Base-by-base conservation (phyloP, 2,329 filamentous ascomycete species). In the Leptographium procerum region DNA sequence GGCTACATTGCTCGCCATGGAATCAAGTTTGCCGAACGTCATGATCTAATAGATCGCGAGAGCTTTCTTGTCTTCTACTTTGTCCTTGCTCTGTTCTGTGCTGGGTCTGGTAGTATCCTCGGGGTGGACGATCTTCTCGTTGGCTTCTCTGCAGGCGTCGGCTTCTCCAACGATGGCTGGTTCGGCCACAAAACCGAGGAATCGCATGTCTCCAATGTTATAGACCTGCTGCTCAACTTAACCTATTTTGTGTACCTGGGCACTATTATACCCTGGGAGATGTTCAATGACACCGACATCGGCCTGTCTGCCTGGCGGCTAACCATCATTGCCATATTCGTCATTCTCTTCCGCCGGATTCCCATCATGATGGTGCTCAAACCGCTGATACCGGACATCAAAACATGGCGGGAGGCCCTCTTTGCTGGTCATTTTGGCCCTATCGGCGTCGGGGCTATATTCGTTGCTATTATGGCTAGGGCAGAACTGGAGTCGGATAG, bases 1-100 rank as follows among this genome's bases (percentile, higher is more conserved):
- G 94, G 94, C 22, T 99, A 97, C 68, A 82, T 88, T 65, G 94
- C 91, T 31, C 87, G 94, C 29, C 92, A 95, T 65, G 85, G 89
- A 29, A 96, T 99, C 75, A 91, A 90, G 66, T 86, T 77, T 61
- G 91, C 94, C 11, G 92, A 99, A 72, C 82, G 86, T 66, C 84
- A 81, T 64, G 88, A 94, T 54, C 71, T 96, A 58, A 95, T 99
- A 65, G 94, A 99, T 69, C 82, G 94, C 67, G 94, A 99, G 73
- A 97, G 92, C 71, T 97, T 96, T 67, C 82, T 99, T 57, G 94
- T 97, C 55, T 99, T 97, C 74, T 99, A 99, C 77, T 99, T 99
- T 66, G 91, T 96, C 52, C 78, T 99, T 58, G 92, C 94, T 1
- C 81, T 99, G 26, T 99, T 96, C 73, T 96, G 91, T 69, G 94